Evolutionary conservation across 345 rosid species (phyloP).

Genomic region (Lepidium didymum): DNA sequence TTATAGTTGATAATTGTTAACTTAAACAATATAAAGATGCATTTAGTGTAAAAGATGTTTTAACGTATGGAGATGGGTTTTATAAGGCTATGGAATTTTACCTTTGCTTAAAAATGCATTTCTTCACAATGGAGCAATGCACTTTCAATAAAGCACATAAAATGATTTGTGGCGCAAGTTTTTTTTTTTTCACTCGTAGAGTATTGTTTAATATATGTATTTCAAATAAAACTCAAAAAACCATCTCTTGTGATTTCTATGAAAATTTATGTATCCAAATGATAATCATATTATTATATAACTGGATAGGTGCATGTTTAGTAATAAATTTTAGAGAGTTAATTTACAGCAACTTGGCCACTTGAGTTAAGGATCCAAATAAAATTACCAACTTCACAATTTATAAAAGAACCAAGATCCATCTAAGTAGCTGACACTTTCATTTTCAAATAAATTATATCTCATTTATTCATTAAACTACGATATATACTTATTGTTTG

Average conservation of each 20-base stretch:
- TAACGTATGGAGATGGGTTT: too few relatives aligned
- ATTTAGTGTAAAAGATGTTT: too few relatives aligned
- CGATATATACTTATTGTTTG: too few relatives aligned
- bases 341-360: conserved; percentile 22
- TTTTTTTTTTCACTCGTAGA: too few relatives aligned
- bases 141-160: background rate
- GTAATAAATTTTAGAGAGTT: conserved; percentile 3
- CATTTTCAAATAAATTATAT: background rate
- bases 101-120: background rate
- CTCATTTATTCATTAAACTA: too few relatives aligned
- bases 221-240: too few relatives aligned
- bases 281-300: background rate
- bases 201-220: too few relatives aligned
- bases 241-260: too few relatives aligned
- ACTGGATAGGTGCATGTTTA: conserved; percentile 2
- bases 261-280: too few relatives aligned
- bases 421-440: conserved; percentile 18
- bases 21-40: too few relatives aligned
- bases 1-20: background rate
- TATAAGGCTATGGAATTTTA: too few relatives aligned
- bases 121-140: background rate
- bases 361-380: conserved; percentile 1
- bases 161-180: background rate
- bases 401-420: conserved; percentile 1
- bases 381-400: background rate